Evolutionary conservation across 768 basidiomycete genomes (phyloP).

Genomic region (Boletus vermiculosoides): DNA sequence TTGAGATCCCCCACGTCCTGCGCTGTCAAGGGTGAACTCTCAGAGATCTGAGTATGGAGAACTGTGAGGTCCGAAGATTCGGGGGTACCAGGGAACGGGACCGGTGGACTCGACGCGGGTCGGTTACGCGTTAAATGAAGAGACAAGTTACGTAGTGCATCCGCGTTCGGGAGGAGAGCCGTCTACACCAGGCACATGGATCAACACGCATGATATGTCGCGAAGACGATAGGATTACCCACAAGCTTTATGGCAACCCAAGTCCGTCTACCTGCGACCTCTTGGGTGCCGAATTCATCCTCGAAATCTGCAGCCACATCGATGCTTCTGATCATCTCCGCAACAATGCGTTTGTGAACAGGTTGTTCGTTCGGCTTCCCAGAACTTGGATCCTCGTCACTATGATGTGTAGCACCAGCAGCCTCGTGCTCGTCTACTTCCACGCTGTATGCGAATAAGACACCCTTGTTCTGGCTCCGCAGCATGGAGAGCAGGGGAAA

Average conservation of each 20-base stretch:
- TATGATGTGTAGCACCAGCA: conserved; percentile 23
- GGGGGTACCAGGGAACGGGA: conserved; percentile 72
- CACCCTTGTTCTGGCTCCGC: conserved; percentile 67
- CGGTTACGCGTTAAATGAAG: conserved; percentile 50
- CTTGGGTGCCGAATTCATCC: conserved; percentile 36
- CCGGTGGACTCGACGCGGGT: conserved; percentile 26
- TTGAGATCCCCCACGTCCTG: conserved; percentile 61
- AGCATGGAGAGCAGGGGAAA: conserved; percentile 62
- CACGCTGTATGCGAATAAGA: conserved; percentile 80
- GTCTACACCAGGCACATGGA: conserved; percentile 41
- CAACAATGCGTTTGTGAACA: conserved; percentile 60
- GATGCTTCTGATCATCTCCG: conserved; percentile 75
- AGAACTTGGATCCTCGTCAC: conserved; percentile 1
- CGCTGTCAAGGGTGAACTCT: conserved; percentile 38
- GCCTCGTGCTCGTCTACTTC: conserved; percentile 71
- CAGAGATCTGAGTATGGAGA: conserved; percentile 31
- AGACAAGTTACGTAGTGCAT: conserved; percentile 62
- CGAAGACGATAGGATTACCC: conserved; percentile 21
- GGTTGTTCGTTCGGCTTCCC: conserved; percentile 22
- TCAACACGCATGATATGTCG: not conserved
- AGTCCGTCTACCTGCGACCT: conserved; percentile 49
- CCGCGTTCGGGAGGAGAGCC: conserved; percentile 64
- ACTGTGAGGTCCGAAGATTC: conserved; percentile 56
- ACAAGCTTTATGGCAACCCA: conserved; percentile 89
- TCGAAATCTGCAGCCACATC: conserved; percentile 84